Evolutionary conservation across 257 asterid species (phyloP).

Genomic region (Fraxinus pennsylvanica): DNA sequence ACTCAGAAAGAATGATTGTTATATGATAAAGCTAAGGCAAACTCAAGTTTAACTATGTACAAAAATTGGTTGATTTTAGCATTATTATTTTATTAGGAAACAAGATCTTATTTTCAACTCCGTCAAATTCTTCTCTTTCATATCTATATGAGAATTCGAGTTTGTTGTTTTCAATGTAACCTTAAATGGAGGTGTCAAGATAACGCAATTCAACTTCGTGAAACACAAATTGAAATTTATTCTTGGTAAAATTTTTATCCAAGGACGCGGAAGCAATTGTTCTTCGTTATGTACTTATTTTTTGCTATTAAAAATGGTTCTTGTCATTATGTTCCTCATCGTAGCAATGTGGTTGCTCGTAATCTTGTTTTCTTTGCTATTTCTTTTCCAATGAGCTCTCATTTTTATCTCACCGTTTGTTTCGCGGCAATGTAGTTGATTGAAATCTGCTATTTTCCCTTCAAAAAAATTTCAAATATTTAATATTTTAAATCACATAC

Average conservation of each 20-base stretch:
- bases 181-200: background rate
- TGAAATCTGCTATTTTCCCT: no score
- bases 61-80: background rate
- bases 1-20: constrained; percentile 37
- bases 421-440: no score
- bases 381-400: no score
- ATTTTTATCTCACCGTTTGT: no score
- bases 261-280: no score
- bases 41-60: background rate
- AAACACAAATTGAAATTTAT: background rate
- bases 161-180: background rate
- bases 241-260: background rate
- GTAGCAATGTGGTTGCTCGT: no score
- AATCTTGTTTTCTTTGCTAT: no score
- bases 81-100: background rate
- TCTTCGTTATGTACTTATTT: no score
- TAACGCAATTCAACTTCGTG: background rate
- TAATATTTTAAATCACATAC: no score
- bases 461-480: no score
- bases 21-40: constrained; percentile 1
- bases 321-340: no score
- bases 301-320: no score
- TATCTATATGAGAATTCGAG: background rate
- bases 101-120: background rate
- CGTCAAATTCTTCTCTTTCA: background rate